Percentiles rank a stretch among this genome's conserved stretches.
Conservation (phyloP, 257 asterid species). For the Voacanga thouarsii region DNA sequence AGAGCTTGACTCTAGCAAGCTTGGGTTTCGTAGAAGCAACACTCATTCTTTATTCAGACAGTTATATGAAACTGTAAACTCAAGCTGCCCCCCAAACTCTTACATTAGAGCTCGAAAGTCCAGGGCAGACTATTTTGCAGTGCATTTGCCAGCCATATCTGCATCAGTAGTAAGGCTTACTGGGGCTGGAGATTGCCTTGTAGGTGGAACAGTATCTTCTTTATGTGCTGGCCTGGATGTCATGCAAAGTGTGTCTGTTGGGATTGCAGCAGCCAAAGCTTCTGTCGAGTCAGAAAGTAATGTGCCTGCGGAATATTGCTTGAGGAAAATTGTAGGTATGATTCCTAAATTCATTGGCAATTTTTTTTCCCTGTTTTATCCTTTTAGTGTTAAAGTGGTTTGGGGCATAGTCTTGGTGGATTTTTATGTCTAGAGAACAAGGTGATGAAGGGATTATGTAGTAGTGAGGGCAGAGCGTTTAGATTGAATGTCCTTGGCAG, state of each 20-base stretch:
- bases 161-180: constrained; percentile 69
- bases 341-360: neutral
- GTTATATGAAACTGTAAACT: constrained; percentile 43
- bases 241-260: constrained; percentile 86
- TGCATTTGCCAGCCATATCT: constrained; percentile 80
- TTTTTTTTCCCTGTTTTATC: neutral
- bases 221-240: constrained; percentile 73
- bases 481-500: neutral
- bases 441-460: too few relatives aligned
- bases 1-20: constrained; percentile 29
- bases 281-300: constrained; percentile 74
- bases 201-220: constrained; percentile 77
- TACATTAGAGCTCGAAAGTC: constrained; percentile 26
- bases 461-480: too few relatives aligned
- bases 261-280: constrained; percentile 86
- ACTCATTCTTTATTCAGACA: constrained; percentile 34
- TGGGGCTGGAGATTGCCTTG: constrained; percentile 97
- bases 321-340: constrained; percentile 58
- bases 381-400: neutral
- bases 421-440: neutral
- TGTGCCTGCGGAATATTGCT: constrained; percentile 53
- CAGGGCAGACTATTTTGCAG: constrained; percentile 28
- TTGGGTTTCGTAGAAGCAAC: constrained; percentile 16
- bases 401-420: neutral
- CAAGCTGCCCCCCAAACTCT: constrained; percentile 43